These are phyloP conservation scores for Dissophora ornata DNA, from an alignment of 192 early-diverging fungal genomes.

Conservation along the genomic window DNA sequence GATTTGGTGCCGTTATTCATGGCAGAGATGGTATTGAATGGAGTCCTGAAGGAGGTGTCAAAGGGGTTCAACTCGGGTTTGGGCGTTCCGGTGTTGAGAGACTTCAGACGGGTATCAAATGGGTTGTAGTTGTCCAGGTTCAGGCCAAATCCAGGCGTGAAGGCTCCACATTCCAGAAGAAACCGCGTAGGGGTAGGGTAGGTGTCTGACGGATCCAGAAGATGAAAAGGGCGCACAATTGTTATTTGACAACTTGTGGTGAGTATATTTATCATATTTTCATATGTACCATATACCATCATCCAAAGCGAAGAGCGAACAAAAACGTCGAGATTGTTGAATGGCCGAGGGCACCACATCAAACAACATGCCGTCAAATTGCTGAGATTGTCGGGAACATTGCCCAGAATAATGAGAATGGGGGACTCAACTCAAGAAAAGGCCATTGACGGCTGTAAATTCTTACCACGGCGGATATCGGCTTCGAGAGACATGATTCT, in stretches of 20 bases:
- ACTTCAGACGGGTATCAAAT: conserved; percentile 41
- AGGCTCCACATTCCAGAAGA: conserved; percentile 49
- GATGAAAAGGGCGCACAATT: not conserved
- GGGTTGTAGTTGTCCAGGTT: conserved; percentile 39
- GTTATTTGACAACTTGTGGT: no score
- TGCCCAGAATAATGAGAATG: no score
- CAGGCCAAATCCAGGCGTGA: conserved; percentile 42
- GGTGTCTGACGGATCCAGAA: conserved; percentile 13
- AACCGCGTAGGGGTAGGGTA: conserved; percentile 51
- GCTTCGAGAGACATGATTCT: conserved; percentile 29
- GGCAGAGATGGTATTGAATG: conserved; percentile 10
- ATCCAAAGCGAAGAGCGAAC: not conserved
- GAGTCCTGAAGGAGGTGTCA: conserved; percentile 30
- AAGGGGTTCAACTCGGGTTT: conserved; percentile 43
- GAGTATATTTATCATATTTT: conserved; percentile 6
- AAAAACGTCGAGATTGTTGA: not conserved
- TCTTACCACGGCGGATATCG: conserved; percentile 40
- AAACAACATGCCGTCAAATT: no score
- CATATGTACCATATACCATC: no score
- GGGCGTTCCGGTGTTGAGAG: conserved; percentile 36
- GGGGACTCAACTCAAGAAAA: no score
- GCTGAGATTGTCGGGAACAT: no score
- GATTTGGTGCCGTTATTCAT: not conserved
- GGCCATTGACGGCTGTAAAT: not conserved
- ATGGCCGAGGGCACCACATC: not conserved